Evolutionary conservation across 495 filamentous ascomycete species (phyloP).

Genomic region (Neurospora tetrasperma): DNA sequence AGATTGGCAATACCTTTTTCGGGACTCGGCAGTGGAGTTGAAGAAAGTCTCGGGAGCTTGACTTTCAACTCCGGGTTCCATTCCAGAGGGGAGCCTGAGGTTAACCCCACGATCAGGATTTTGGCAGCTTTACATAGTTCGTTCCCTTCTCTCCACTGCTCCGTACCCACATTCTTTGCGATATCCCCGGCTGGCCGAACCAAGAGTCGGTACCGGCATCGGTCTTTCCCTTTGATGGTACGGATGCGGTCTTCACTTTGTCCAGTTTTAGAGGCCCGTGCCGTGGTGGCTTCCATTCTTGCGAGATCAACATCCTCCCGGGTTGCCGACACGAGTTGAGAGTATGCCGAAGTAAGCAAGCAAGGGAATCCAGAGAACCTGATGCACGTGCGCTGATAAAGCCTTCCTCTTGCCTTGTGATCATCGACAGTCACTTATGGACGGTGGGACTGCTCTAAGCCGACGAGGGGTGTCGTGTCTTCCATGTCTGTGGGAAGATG

Average conservation of each 20-base stretch:
- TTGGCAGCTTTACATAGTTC: background rate
- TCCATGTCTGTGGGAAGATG: background rate
- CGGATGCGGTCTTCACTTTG: no score
- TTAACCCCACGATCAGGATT: background rate
- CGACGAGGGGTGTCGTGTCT: background rate
- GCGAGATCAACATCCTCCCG: background rate
- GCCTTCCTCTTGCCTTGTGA: background rate
- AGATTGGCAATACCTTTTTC: background rate
- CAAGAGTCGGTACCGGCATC: background rate
- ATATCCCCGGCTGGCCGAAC: background rate
- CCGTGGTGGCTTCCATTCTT: background rate
- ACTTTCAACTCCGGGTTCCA: background rate
- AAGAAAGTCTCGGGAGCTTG: background rate
- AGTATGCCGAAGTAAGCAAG: background rate
- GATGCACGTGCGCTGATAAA: background rate
- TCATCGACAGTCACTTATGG: background rate
- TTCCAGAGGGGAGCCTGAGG: background rate
- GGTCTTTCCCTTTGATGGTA: background rate
- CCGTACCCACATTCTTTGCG: background rate
- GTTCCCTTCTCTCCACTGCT: background rate
- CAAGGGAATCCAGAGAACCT: background rate
- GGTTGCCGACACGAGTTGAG: background rate
- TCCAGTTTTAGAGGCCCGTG: no score
- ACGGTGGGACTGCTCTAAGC: background rate
- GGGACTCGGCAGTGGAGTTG: background rate